phyloP scores from a whole-genome alignment of 148 eudicot species.

The Fallopia convolvulus region DNA sequence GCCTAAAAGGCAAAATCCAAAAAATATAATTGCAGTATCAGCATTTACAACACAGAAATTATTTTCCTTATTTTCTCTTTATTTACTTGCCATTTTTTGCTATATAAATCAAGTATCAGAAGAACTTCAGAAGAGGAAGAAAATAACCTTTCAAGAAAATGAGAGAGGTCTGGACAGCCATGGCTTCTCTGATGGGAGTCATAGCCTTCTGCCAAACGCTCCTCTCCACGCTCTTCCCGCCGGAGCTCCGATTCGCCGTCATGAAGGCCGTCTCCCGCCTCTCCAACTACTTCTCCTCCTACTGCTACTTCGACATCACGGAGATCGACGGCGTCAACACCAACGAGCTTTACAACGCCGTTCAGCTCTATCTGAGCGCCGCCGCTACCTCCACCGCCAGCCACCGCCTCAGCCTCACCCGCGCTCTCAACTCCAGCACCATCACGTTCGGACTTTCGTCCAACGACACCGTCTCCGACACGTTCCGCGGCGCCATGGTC shows the following conservation, averaged over 20 bases:
- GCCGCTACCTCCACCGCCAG: slow-evolving; percentile 40
- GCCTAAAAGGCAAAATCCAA: not conserved
- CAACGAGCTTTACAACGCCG: slow-evolving; percentile 93
- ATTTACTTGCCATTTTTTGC: not conserved
- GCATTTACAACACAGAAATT: not conserved
- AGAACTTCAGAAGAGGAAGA: not conserved
- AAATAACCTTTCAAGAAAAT: slow-evolving; percentile 17
- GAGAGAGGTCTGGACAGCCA: slow-evolving; percentile 77
- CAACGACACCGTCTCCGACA: slow-evolving; percentile 64
- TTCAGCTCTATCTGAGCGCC: slow-evolving; percentile 69
- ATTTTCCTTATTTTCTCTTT: not conserved
- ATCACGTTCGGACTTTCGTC: slow-evolving; percentile 66
- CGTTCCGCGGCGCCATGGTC: slow-evolving; percentile 33
- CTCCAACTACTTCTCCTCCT: slow-evolving; percentile 49
- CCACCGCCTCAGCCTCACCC: slow-evolving; percentile 57
- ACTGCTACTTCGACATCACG: slow-evolving; percentile 85
- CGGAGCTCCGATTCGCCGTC: slow-evolving; percentile 55
- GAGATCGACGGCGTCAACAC: slow-evolving; percentile 97
- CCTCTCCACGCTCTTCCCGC: slow-evolving; percentile 64
- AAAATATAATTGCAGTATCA: not conserved
- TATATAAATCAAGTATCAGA: not conserved
- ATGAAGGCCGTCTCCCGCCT: slow-evolving; percentile 42
- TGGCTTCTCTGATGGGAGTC: slow-evolving; percentile 87
- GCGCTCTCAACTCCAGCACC: slow-evolving; percentile 63
- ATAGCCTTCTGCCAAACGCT: slow-evolving; percentile 70